phyloP scores from a whole-genome alignment of 1,139 yeast species.

The Pichia cactophila region DNA sequence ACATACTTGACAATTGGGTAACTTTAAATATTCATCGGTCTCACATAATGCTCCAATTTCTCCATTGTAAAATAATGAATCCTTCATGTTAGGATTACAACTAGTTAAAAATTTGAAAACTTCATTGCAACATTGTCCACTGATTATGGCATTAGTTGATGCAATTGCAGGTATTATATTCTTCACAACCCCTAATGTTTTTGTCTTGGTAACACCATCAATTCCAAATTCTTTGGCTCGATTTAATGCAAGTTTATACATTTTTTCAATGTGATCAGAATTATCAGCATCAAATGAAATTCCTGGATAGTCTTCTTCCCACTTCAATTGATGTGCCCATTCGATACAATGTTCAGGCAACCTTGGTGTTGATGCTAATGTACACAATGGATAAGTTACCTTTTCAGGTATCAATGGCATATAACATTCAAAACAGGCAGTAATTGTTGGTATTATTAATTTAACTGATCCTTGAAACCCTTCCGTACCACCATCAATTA shows the following conservation, averaged over 20 bases:
- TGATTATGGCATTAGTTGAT: slow-evolving; percentile 86
- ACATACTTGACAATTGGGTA: slow-evolving; percentile 23
- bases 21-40: slow-evolving; percentile 19
- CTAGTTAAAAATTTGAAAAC: slow-evolving; percentile 72
- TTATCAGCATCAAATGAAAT: slow-evolving; percentile 59
- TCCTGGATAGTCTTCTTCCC: slow-evolving; percentile 50
- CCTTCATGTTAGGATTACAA: slow-evolving; percentile 59
- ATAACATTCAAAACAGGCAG: slow-evolving; percentile 92
- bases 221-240: slow-evolving; percentile 66
- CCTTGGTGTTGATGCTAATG: slow-evolving; percentile 90
- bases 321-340: slow-evolving; percentile 75
- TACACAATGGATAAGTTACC: slow-evolving; percentile 81
- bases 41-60: slow-evolving; percentile 24
- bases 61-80: slow-evolving; percentile 69
- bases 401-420: slow-evolving; percentile 66
- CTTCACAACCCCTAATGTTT: slow-evolving; percentile 84
- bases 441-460: slow-evolving; percentile 74
- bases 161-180: slow-evolving; percentile 93
- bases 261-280: slow-evolving; percentile 60
- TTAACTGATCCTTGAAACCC: slow-evolving; percentile 92
- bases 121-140: slow-evolving; percentile 87
- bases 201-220: slow-evolving; percentile 59
- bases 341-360: slow-evolving; percentile 92
- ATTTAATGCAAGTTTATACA: slow-evolving; percentile 45
- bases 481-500: slow-evolving; percentile 94